A percentile compares a stretch with the other conserved stretches of the same genome.
phyloP scores from a whole-genome alignment of 2,329 filamentous ascomycete genomes.

The Aspergillus costaricaensis region DNA sequence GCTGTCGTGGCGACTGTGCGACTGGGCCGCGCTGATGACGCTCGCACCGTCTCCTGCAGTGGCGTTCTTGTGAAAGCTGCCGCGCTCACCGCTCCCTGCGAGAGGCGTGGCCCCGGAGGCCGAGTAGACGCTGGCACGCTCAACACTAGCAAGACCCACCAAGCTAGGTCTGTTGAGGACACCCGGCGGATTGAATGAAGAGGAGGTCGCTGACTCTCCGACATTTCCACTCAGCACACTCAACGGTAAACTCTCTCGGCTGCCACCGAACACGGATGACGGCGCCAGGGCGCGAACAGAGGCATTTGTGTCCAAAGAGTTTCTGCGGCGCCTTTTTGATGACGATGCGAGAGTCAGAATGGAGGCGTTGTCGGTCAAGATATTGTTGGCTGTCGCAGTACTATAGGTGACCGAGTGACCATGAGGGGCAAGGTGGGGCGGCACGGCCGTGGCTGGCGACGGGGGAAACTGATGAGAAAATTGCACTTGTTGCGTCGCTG shows the following conservation, averaged over 20 bases:
- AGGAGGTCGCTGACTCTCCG: constrained; percentile 46
- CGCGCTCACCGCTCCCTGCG: constrained; percentile 69
- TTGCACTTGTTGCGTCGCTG: constrained; percentile 47
- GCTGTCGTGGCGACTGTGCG: constrained; percentile 80
- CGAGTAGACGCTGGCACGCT: constrained; percentile 72
- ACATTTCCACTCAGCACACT: constrained; percentile 62
- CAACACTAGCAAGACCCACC: constrained; percentile 57
- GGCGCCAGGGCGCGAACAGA: constrained; percentile 65
- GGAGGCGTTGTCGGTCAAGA: constrained; percentile 66
- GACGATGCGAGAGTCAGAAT: constrained; percentile 67
- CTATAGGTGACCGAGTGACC: constrained; percentile 59
- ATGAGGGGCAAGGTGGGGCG: constrained; percentile 58
- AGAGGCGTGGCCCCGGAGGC: constrained; percentile 65
- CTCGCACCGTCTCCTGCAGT: constrained; percentile 69
- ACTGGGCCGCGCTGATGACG: constrained; percentile 72
- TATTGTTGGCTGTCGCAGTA: constrained; percentile 63
- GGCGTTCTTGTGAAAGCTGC: constrained; percentile 67
- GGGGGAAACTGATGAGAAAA: constrained; percentile 64
- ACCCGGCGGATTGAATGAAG: constrained; percentile 42
- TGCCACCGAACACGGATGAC: constrained; percentile 65
- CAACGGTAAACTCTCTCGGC: constrained; percentile 63
- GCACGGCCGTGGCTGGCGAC: constrained; percentile 61
- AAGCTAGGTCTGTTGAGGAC: constrained; percentile 53
- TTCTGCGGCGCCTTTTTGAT: constrained; percentile 63
- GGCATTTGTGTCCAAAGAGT: constrained; percentile 67